Evolutionary conservation across 2,329 filamentous ascomycete species (phyloP), one percentile per base, ranked within the genome.

Genomic region (Aspergillus intermedius): DNA sequence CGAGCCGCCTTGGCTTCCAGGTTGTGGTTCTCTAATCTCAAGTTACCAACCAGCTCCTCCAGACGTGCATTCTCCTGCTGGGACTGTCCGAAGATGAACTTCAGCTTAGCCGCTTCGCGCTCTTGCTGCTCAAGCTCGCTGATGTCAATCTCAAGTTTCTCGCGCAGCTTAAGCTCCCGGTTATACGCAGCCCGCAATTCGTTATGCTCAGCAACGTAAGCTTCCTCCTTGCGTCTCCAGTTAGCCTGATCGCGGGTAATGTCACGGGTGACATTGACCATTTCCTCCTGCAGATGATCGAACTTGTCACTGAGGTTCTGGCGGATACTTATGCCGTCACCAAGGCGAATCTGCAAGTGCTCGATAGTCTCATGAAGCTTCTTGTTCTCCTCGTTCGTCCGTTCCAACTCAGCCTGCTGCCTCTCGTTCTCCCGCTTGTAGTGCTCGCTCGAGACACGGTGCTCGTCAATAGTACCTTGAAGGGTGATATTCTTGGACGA

Each of bases 301-400:
- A 96, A 87, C 69, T 93, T 95, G 65, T 77, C 76, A 56, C 89
- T 85, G 80, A 94, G 91, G 52, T 79, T 83, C 64, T 95, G 88
- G 49, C 90, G 85, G 50, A 94, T 80, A 54, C 86, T 83, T 62
- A 91, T 83, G 61, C 89, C 91, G 71, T 95, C 91, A 61, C 93
- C 84, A 39, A 93, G 81, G 63, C 95, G 90, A 42, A 80, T 80
- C 53, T 84, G 82, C 48, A 95, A 77, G 19, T 83, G 84, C 52
- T 84, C 81, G 49, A 95, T 81, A 25, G 84, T 83, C 63, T 81
- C 83, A 58, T 84, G 83, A 49, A 96, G 75, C 55, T 86, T 84
- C 66, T 86, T 88, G 58, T 88, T 90, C 54, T 81, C 78, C 40
- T 71, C 68, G 55, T 76, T 77, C 42, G 75, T 75, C 28, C 77